Conservation (phyloP, 352 stramenopile genomes). For the Phytophthora fragariaefolia region DNA sequence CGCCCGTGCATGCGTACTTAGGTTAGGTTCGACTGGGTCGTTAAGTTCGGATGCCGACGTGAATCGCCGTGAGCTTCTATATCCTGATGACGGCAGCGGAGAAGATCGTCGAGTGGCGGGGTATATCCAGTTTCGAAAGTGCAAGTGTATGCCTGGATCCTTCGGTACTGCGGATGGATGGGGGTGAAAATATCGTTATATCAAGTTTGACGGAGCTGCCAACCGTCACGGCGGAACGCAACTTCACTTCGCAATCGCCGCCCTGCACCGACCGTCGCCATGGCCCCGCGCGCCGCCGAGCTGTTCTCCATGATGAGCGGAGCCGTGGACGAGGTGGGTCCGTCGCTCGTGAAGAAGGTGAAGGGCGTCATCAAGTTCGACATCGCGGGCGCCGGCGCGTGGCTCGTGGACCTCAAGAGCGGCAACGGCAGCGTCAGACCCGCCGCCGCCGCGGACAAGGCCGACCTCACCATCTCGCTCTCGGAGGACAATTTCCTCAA, state of each 20-base stretch:
- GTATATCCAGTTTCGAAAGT: too few relatives aligned
- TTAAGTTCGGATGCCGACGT: background rate
- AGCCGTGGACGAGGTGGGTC: constrained; percentile 72
- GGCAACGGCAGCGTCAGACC: constrained; percentile 66
- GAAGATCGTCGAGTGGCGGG: too few relatives aligned
- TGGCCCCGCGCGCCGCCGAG: constrained; percentile 56
- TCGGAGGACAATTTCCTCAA: constrained; percentile 78
- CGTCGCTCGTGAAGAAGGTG: constrained; percentile 74
- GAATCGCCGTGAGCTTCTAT: constrained; percentile 8
- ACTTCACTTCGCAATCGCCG: constrained; percentile 34
- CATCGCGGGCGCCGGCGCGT: constrained; percentile 64
- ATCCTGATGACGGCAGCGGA: background rate
- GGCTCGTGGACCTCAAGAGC: constrained; percentile 85
- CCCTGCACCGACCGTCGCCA: constrained; percentile 11
- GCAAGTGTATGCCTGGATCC: too few relatives aligned
- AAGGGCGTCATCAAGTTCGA: constrained; percentile 88
- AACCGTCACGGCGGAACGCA: constrained; percentile 32
- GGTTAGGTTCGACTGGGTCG: background rate
- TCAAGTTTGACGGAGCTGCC: background rate
- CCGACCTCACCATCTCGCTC: constrained; percentile 81
- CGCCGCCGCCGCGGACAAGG: constrained; percentile 58
- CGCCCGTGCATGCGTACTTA: constrained; percentile 53
- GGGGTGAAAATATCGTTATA: background rate
- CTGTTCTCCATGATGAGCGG: constrained; percentile 76
- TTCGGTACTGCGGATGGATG: too few relatives aligned